A percentile compares a stretch with the other conserved stretches of the same genome.
phyloP scores from a whole-genome alignment of 1,139 yeast species.

The Wickerhamomyces sp. region DNA sequence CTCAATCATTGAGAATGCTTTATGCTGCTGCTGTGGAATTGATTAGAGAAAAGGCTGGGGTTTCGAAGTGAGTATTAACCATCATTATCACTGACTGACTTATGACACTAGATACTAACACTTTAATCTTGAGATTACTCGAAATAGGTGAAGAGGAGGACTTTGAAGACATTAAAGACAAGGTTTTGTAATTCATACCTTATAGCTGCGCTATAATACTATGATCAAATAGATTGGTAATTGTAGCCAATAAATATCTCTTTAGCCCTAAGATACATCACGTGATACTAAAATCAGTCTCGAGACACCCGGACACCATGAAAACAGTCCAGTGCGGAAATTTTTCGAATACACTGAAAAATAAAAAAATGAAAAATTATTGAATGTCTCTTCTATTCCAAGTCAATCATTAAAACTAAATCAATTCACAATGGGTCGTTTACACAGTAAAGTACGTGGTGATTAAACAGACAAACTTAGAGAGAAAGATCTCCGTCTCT shows the following conservation, averaged over 20 bases:
- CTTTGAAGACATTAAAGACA: conserved; percentile 42
- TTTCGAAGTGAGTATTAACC: conserved; percentile 48
- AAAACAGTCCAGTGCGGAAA: background rate
- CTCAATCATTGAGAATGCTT: conserved; percentile 74
- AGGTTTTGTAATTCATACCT: conserved; percentile 13
- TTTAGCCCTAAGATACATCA: background rate
- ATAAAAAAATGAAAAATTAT: conserved; percentile 5
- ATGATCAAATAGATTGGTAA: too few species aligned
- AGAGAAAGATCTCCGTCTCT: background rate
- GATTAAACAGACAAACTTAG: conserved; percentile 10
- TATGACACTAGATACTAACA: conserved; percentile 11
- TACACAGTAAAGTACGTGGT: conserved; percentile 72
- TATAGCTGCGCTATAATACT: too few species aligned
- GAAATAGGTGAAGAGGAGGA: conserved; percentile 61
- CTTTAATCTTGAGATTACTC: conserved; percentile 31
- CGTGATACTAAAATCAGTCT: background rate
- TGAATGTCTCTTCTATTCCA: background rate
- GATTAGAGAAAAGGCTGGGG: conserved; percentile 74
- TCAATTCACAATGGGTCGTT: conserved; percentile 71
- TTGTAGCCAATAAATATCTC: background rate
- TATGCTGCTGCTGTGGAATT: conserved; percentile 88
- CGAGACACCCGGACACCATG: conserved; percentile 4
- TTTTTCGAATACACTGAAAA: background rate
- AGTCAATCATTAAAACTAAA: conserved; percentile 19
- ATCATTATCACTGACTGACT: too few species aligned